Base-by-base conservation (phyloP, 2,329 filamentous ascomycete species). In the Talaromyces amestolkiae region DNA sequence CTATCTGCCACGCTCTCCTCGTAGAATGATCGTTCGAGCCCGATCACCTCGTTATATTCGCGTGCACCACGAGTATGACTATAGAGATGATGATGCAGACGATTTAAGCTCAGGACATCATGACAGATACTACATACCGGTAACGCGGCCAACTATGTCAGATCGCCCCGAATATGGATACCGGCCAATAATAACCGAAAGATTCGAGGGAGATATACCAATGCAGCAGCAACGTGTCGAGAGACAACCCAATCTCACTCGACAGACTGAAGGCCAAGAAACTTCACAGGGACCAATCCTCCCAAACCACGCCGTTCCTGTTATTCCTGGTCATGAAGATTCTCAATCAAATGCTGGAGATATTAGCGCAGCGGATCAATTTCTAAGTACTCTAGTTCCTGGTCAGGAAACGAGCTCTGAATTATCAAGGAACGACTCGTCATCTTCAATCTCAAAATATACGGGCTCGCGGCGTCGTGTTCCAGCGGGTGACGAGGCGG, bases 321-420 rank as follows among this genome's bases (percentile, higher is more conserved):
- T 54, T 37, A 51, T 51, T 24, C 9, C 49, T 5, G 47, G 27
- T 5, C 45, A 24, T 19, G 58, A 65, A 31, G 53, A 66, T 35
- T 51, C 51, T n/a, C 56, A 58, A 7, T 19, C 65, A 15, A 56
- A 69, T 6, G 67, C 69, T 17, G 75, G 78, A 63, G 71, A 74
- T 37, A 69, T 72, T 47, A 75, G 69, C 56, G 77, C 73, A n/a
- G 76, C 77, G 11, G 78, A 80, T 56, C 71, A 73, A 17, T 80
- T 80, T 58, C 69, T 79, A 15, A 74, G 74, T 58, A 72, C 70
- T n/a, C 76, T 79, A 27, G 66, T 70, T 17, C 72, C 77, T 22
- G 73, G 61, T 11, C 69, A 68, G 49, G 66, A 69, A n/a, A 47
- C 54, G 49, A 41, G 49, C 11, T 66, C 68, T 15, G 62, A 59